These are phyloP conservation scores for Stramenopiles sp. DNA, from an alignment of 352 stramenopile genomes.

Conservation along the genomic window DNA sequence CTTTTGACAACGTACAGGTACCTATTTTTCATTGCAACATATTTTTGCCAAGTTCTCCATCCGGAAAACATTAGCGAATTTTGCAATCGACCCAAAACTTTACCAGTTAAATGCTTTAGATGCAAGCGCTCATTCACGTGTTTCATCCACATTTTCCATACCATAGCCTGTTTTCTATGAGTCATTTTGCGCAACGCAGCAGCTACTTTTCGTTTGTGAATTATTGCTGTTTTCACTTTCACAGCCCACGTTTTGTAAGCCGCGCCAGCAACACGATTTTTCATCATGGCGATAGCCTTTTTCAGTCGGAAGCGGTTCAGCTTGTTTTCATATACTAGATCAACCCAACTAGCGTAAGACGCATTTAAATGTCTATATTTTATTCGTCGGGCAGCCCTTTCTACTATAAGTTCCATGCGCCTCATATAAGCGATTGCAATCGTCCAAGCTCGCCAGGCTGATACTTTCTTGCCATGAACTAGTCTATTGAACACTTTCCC, in stretches of 20 bases:
- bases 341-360: neutral
- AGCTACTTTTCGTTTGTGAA: neutral
- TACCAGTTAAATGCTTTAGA: neutral
- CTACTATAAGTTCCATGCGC: constrained; percentile 3
- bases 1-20: neutral
- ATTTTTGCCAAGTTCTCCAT: constrained; percentile 8
- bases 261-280: neutral
- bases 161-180: neutral
- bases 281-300: constrained; percentile 8
- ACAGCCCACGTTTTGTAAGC: neutral
- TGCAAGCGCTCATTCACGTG: neutral
- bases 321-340: neutral
- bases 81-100: constrained; percentile 1
- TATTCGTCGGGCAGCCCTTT: neutral
- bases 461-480: neutral
- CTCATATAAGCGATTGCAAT: neutral
- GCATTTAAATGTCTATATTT: neutral
- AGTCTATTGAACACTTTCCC: neutral
- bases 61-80: neutral
- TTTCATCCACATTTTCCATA: neutral
- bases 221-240: neutral
- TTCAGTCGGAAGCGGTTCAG: neutral
- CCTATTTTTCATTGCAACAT: constrained; percentile 9
- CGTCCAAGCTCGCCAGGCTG: neutral
- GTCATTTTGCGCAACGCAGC: neutral